Evolutionary conservation across 805 yeast genomes (phyloP), one percentile per base, ranked within the genome.

Genomic region (Kockiozyma suomiensis): DNA sequence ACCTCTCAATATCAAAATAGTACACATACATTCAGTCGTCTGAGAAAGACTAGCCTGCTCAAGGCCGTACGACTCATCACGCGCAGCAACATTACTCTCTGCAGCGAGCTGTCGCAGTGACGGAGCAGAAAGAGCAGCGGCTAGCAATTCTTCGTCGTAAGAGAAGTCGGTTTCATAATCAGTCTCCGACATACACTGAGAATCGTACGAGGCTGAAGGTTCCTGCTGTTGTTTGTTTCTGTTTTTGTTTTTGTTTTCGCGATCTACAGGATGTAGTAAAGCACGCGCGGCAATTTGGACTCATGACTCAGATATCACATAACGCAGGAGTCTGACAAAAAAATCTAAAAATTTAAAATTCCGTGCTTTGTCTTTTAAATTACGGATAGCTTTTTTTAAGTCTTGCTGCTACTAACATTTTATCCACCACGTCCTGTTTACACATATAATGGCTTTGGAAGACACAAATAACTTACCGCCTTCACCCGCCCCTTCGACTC

Each of bases 401-500:
- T 4, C 4, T 21, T 17, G 17, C 17, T 7, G 38, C 7, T 5
- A 6, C 23, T 26, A 6, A 4, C n/a, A 3, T 30, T 15, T 21
- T 17, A 30, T 47, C n/a, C n/a, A n/a, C n/a, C n/a, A n/a, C n/a
- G n/a, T n/a, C n/a, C n/a, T n/a, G 32, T 4, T 13, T 7, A 12
- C 40, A n/a, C 23, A 38, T 32, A 32, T 25, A n/a, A 47, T 32
- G 26, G 21, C 50, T 32, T 28, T 19, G 5, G 50, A 45, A 26
- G 19, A 28, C 19, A 26, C 37, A 37, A 28, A 19, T 7, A 26
- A 19, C 6, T 45, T 64, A 12, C 74, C 74, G 46, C 76, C 76
- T 10, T 72, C 75, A n/a, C 76, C 76, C 13, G 72, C 76, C 17
- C 76, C 75, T 3, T 70, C 75, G 23, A 59, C 73, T 15, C 74